phyloP scores from a whole-genome alignment of 2,329 filamentous ascomycete species.

The Aspergillus tamarii region DNA sequence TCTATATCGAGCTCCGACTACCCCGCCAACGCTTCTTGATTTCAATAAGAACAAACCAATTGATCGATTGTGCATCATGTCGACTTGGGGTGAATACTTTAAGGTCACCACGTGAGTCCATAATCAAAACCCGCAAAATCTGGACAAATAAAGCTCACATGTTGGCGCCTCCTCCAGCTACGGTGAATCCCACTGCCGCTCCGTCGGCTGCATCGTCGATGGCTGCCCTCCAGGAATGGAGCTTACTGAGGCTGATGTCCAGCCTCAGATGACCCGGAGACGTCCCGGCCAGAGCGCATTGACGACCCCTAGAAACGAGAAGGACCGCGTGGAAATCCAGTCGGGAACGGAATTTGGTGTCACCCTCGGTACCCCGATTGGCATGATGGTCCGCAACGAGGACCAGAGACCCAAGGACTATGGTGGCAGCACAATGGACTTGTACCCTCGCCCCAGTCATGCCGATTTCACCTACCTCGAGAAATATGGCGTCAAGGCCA shows the following conservation, averaged over 20 bases:
- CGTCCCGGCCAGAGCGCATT: conserved; percentile 87
- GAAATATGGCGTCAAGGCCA: conserved; percentile 95
- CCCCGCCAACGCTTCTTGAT: background rate
- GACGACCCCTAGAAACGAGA: conserved; percentile 90
- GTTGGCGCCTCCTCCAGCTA: conserved; percentile 50
- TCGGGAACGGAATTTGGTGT: conserved; percentile 89
- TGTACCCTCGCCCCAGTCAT: conserved; percentile 87
- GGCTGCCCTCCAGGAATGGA: conserved; percentile 85
- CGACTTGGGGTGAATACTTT: conserved; percentile 83
- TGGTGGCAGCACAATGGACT: conserved; percentile 83
- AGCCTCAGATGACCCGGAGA: conserved; percentile 90
- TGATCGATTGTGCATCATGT: conserved; percentile 61
- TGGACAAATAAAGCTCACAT: conserved; percentile 5
- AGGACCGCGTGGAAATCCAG: conserved; percentile 88
- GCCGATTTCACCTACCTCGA: conserved; percentile 97
- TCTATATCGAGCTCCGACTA: background rate
- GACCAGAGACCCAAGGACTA: conserved; percentile 94
- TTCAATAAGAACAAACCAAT: background rate
- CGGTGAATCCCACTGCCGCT: conserved; percentile 88
- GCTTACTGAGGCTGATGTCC: conserved; percentile 83
- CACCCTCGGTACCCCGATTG: conserved; percentile 89
- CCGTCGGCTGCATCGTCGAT: conserved; percentile 93
- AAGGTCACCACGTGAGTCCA: conserved; percentile 74
- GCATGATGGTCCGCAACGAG: conserved; percentile 84
- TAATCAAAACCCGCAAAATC: background rate